Evolutionary conservation across 352 stramenopile genomes (phyloP).

Genomic region (Pythium biforme): DNA sequence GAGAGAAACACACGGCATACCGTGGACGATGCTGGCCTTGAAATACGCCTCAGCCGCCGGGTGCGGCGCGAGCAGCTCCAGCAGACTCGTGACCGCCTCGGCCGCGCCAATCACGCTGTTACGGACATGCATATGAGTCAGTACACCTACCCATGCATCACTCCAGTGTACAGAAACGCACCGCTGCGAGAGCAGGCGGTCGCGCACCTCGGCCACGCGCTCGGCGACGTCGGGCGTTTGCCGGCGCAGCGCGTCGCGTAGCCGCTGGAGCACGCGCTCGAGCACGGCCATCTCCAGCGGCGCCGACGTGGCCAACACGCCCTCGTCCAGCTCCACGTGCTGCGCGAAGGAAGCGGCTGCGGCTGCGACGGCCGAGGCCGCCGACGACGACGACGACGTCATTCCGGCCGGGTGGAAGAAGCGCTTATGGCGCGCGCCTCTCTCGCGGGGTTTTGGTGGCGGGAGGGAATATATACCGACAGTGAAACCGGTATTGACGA

Average conservation of each 20-base stretch:
- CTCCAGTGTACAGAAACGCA: conserved; percentile 21
- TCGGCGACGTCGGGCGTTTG: conserved; percentile 35
- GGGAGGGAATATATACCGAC: neutral
- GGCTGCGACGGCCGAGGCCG: neutral
- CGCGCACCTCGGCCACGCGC: conserved; percentile 45
- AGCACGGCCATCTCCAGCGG: conserved; percentile 46
- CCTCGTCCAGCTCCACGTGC: conserved; percentile 67
- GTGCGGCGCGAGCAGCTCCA: conserved; percentile 48
- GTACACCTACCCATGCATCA: neutral
- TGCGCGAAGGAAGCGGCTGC: conserved; percentile 38
- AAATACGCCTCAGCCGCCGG: conserved; percentile 54
- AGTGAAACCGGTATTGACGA: neutral
- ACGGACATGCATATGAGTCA: neutral
- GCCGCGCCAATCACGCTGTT: conserved; percentile 46
- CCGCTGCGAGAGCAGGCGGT: conserved; percentile 53
- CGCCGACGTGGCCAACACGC: conserved; percentile 60
- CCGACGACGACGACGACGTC: neutral
- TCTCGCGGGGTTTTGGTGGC: neutral
- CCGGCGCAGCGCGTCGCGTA: conserved; percentile 42
- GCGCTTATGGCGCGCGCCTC: conserved; percentile 13
- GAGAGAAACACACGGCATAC: too few species aligned
- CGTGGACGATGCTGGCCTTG: conserved; percentile 55
- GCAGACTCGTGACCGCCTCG: conserved; percentile 40
- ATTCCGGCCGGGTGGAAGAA: neutral
- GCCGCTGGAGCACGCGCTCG: conserved; percentile 47